Base-by-base conservation (phyloP, 2,329 filamentous ascomycete species). In the Cryphonectria nitschkei region DNA sequence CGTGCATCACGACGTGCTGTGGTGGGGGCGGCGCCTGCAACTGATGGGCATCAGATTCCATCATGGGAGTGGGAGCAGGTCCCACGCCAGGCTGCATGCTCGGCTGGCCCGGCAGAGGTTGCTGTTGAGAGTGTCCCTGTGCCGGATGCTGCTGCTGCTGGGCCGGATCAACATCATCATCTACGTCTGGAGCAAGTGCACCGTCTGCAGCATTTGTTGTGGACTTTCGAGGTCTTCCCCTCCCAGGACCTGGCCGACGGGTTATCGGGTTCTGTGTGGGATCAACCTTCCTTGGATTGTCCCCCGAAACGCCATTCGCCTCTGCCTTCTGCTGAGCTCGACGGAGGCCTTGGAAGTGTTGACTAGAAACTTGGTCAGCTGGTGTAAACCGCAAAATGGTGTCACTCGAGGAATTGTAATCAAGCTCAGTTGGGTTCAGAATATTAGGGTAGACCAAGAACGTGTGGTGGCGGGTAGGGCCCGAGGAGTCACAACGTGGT, bases 321-420 rank as follows among this genome's bases (percentile, higher is more conserved):
- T 88, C 87, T 26, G 81, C 77, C 75, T 88, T 89, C 74, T 86
- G 84, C 75, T 88, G 86, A 32, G 86, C 83, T 58, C 87, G 80
- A 37, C 87, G 82, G 26, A 90, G 82, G 39, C 87, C 87, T 75
- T 89, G 88, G 70, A 89, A 89, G 75, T 89, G 88, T 81, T 89
- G 88, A 52, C 87, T 89, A 37, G 29, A 16, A n/a, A 8, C 39
- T n/a, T 63, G 39, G 72, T 76, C 54, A 77, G 74, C 63, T 52
- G n/a, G 43, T 52, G 26, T n/a, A 19, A 9, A 22, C 26, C 19
- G 19, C 1, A 32, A 22, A 3, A 19, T 19, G 26, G 29, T 34
- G 29, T 34, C 63, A 46, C 16, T 3, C 5, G 37, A 46, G 43
- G 43, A 65, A 19, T 3, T 54, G 19, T 19, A 43, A 67, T 26